These are phyloP conservation scores for Termitomyces eurrhizus DNA, from an alignment of 768 basidiomycete species.

Conservation along the genomic window DNA sequence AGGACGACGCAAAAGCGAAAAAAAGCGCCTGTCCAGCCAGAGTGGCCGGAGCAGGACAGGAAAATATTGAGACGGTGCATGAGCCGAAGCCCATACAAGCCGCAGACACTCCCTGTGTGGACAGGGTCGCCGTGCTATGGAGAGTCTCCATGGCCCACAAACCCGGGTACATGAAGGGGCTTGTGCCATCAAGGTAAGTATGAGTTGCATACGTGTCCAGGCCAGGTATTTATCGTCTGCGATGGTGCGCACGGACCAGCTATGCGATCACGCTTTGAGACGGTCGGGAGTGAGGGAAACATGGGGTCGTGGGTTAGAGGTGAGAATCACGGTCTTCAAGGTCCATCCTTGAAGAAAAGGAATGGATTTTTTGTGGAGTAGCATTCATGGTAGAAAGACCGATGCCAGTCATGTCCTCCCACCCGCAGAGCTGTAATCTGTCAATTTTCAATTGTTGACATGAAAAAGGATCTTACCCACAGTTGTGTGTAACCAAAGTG, in stretches of 20 bases:
- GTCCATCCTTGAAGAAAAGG: too few relatives aligned
- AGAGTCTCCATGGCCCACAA: constrained; percentile 54
- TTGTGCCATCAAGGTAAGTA: constrained; percentile 67
- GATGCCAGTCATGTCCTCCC: too few relatives aligned
- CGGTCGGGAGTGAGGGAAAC: background rate
- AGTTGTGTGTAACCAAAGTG: background rate
- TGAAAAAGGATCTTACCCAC: background rate
- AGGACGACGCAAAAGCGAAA: background rate
- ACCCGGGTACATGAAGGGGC: constrained; percentile 51
- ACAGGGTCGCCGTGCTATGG: constrained; percentile 75
- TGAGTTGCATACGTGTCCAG: constrained; percentile 23
- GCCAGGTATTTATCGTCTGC: background rate
- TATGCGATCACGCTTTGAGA: background rate
- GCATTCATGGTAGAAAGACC: too few relatives aligned
- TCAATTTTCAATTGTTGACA: background rate
- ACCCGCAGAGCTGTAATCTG: too few relatives aligned
- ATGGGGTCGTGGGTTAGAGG: too few relatives aligned
- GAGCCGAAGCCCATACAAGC: constrained; percentile 60
- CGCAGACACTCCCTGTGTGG: constrained; percentile 51
- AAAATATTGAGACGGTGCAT: constrained; percentile 60
- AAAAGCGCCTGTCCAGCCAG: constrained; percentile 41
- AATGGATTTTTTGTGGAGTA: too few relatives aligned
- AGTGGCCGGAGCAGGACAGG: constrained; percentile 54
- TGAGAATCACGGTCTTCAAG: too few relatives aligned
- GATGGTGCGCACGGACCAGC: background rate